Conservation (phyloP, 768 basidiomycete species). For the Auriculariales sp. region DNA sequence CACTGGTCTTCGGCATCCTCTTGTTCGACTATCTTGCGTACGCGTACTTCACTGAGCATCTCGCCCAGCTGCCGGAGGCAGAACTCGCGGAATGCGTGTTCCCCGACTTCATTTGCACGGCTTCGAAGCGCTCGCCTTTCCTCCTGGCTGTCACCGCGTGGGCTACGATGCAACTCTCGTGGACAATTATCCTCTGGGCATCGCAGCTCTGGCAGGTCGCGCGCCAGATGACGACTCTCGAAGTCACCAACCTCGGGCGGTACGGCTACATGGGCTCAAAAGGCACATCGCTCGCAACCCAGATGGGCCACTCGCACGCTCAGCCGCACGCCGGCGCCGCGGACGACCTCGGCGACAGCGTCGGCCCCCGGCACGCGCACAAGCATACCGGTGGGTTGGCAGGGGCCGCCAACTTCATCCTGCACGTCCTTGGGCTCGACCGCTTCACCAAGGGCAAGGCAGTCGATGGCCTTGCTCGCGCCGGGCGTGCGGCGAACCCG, state of each 20-base stretch:
- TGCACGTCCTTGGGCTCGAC: conserved; percentile 87
- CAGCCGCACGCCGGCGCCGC: conserved; percentile 26
- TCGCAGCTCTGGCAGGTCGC: conserved; percentile 87
- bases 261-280: conserved; percentile 97
- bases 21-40: conserved; percentile 77
- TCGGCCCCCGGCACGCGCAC: conserved; percentile 26
- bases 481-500: conserved; percentile 70
- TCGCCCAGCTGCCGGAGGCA: conserved; percentile 34
- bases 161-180: conserved; percentile 87
- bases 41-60: conserved; percentile 28
- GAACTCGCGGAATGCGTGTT: neutral
- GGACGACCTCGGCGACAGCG: conserved; percentile 26
- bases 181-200: conserved; percentile 79
- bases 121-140: conserved; percentile 67
- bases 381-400: conserved; percentile 15
- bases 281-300: conserved; percentile 45
- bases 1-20: conserved; percentile 67
- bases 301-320: conserved; percentile 67
- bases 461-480: conserved; percentile 68
- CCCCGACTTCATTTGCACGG: conserved; percentile 36
- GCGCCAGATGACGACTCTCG: conserved; percentile 89
- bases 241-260: conserved; percentile 87
- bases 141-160: conserved; percentile 68
- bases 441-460: conserved; percentile 86
- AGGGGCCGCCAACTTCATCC: conserved; percentile 51